Evolutionary conservation across 2,329 filamentous ascomycete species (phyloP).

Genomic region (Pyrenochaeta sp.): DNA sequence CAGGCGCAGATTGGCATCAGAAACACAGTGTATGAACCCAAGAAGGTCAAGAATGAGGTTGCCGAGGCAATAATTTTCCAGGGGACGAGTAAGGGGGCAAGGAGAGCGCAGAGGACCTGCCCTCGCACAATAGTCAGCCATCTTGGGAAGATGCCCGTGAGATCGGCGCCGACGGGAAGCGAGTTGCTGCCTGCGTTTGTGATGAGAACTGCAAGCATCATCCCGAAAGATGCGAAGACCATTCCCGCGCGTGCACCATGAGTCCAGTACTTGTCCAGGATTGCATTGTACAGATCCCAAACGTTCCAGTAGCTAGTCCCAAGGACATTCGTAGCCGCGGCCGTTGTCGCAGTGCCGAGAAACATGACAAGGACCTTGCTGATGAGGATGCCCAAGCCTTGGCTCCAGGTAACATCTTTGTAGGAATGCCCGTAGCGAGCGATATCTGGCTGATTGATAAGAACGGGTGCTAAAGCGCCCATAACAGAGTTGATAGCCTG

Average conservation of each 20-base stretch:
- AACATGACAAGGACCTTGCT: conserved; percentile 31
- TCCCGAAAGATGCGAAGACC: conserved; percentile 33
- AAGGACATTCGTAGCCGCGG: conserved; percentile 25
- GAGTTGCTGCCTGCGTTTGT: conserved; percentile 46
- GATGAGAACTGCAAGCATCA: conserved; percentile 33
- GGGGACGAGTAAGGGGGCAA: conserved; percentile 23
- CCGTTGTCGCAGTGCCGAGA: conserved; percentile 26
- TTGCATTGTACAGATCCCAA: conserved; percentile 27
- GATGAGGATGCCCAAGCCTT: conserved; percentile 25
- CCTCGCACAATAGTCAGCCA: conserved; percentile 37
- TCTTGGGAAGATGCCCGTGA: conserved; percentile 30
- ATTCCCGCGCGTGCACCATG: conserved; percentile 32
- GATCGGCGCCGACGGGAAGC: conserved; percentile 33
- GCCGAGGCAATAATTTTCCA: conserved; percentile 40
- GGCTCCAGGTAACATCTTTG: conserved; percentile 26
- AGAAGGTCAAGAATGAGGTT: conserved; percentile 34
- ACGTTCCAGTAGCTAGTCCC: conserved; percentile 33
- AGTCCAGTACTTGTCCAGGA: conserved; percentile 27
- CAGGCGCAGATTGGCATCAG: conserved; percentile 31
- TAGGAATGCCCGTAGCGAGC: conserved; percentile 29
- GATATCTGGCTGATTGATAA: conserved; percentile 29
- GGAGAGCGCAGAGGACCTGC: conserved; percentile 22
- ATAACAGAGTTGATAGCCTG: conserved; percentile 31
- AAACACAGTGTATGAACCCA: conserved; percentile 35
- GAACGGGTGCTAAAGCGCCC: conserved; percentile 26